phyloP scores from a whole-genome alignment of 2,329 filamentous ascomycete species.

The Colletotrichum cordylinicola region DNA sequence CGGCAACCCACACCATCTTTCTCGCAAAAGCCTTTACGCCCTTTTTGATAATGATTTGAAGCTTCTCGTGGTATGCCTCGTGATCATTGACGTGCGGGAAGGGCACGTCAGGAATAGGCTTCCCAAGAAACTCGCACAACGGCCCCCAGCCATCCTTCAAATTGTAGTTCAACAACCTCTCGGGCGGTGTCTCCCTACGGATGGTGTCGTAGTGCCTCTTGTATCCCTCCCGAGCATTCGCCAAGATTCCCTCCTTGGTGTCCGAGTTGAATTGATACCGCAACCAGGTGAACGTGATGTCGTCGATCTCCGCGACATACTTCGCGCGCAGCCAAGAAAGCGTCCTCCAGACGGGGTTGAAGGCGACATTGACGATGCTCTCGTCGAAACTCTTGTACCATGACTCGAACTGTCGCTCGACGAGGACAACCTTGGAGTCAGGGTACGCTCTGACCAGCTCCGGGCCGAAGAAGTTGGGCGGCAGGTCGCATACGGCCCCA shows the following conservation, averaged over 20 bases:
- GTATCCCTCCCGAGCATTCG: slow-evolving; percentile 19
- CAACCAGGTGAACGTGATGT: slow-evolving; percentile 24
- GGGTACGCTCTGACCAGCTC: slow-evolving; percentile 48
- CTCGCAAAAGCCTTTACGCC: background rate
- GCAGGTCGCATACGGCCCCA: slow-evolving; percentile 44
- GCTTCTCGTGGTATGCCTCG: slow-evolving; percentile 2
- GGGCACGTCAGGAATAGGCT: slow-evolving; percentile 30
- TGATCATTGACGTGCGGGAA: slow-evolving; percentile 25
- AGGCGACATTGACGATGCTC: slow-evolving; percentile 13
- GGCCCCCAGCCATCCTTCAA: slow-evolving; percentile 39
- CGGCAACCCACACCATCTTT: background rate
- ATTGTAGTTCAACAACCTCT: slow-evolving; percentile 14
- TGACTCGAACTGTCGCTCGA: slow-evolving; percentile 30
- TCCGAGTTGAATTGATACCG: slow-evolving; percentile 27
- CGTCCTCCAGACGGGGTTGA: slow-evolving; percentile 29
- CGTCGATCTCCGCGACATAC: slow-evolving; percentile 19
- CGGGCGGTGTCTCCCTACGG: background rate
- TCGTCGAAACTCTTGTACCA: slow-evolving; percentile 35
- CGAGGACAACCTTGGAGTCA: slow-evolving; percentile 44
- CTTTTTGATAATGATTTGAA: background rate
- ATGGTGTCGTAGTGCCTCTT: slow-evolving; percentile 8
- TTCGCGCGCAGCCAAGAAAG: slow-evolving; percentile 27
- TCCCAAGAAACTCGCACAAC: slow-evolving; percentile 40
- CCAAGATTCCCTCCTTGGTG: background rate
- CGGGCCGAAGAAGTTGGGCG: slow-evolving; percentile 37